phyloP scores from a whole-genome alignment of 805 yeast species.

The Saturnispora kantuleensis region DNA sequence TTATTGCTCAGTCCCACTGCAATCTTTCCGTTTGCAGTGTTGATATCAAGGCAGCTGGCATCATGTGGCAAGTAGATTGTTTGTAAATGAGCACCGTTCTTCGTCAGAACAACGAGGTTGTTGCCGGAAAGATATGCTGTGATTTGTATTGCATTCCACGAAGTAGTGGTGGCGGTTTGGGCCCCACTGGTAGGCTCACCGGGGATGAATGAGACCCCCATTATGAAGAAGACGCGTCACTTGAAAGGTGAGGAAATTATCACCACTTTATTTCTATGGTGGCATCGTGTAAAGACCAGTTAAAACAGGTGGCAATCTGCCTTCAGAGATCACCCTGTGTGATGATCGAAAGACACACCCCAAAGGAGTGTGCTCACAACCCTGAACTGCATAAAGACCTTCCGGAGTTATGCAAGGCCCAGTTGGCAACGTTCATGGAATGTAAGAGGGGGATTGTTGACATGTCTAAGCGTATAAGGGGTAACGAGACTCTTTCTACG shows the following conservation, averaged over 20 bases:
- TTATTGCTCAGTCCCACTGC: constrained; percentile 42
- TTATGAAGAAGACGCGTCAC: constrained; percentile 15
- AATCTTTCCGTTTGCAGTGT: constrained; percentile 47
- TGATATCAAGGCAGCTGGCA: constrained; percentile 56
- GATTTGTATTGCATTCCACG: constrained; percentile 54
- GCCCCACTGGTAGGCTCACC: constrained; percentile 63
- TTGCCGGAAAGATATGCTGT: constrained; percentile 82
- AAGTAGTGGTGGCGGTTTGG: constrained; percentile 46
- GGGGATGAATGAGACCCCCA: constrained; percentile 68
- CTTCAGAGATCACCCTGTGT: constrained; percentile 96
- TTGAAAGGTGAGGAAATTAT: background rate
- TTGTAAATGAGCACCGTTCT: constrained; percentile 50
- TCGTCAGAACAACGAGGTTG: constrained; percentile 59
- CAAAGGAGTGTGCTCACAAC: constrained; percentile 75
- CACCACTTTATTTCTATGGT: constrained; percentile 31
- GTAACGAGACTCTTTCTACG: constrained; percentile 87
- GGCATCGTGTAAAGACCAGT: constrained; percentile 84
- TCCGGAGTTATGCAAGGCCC: constrained; percentile 83
- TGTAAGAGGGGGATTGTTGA: constrained; percentile 89
- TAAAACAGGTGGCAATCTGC: constrained; percentile 92
- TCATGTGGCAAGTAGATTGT: constrained; percentile 65
- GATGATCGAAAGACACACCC: constrained; percentile 77
- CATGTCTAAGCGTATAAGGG: constrained; percentile 83
- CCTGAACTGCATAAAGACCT: constrained; percentile 67
- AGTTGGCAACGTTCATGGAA: constrained; percentile 76